Conservation (phyloP, 768 basidiomycete genomes). For the Thelephora ganbajun region DNA sequence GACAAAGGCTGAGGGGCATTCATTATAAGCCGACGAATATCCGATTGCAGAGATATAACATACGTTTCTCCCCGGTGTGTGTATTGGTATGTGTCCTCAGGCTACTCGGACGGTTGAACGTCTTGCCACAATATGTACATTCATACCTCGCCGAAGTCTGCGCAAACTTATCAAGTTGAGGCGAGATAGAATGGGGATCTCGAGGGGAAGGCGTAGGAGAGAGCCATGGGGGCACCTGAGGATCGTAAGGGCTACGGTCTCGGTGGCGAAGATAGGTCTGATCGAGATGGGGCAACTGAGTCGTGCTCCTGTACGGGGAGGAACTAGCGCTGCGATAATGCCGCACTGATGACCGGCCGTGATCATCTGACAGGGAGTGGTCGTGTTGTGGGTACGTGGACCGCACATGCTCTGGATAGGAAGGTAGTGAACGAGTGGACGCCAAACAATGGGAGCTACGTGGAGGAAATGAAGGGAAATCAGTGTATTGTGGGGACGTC, state of each 20-base stretch:
- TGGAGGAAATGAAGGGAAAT: no score
- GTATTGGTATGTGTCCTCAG: slow-evolving; percentile 82
- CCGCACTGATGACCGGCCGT: slow-evolving; percentile 5
- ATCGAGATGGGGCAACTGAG: no score
- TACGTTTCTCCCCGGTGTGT: slow-evolving; percentile 78
- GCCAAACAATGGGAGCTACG: no score
- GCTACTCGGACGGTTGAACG: slow-evolving; percentile 73
- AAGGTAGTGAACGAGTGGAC: no score
- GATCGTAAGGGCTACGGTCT: no score
- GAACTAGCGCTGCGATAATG: not conserved
- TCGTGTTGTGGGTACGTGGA: slow-evolving; percentile 7
- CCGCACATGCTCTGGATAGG: no score
- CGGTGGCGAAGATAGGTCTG: no score
- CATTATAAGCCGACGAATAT: slow-evolving; percentile 4
- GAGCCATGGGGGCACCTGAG: no score
- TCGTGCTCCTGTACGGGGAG: not conserved
- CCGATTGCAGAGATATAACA: slow-evolving; percentile 16
- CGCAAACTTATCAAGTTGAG: slow-evolving; percentile 11
- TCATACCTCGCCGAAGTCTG: slow-evolving; percentile 47
- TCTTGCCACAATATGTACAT: slow-evolving; percentile 67
- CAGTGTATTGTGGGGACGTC: not conserved
- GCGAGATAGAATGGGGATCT: slow-evolving; percentile 28
- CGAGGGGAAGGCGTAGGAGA: slow-evolving; percentile 24
- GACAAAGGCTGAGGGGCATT: slow-evolving; percentile 40
- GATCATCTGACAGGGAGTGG: slow-evolving; percentile 4